Conservation (phyloP, 108 stramenopile genomes). For the Skeletonema menzelii region DNA sequence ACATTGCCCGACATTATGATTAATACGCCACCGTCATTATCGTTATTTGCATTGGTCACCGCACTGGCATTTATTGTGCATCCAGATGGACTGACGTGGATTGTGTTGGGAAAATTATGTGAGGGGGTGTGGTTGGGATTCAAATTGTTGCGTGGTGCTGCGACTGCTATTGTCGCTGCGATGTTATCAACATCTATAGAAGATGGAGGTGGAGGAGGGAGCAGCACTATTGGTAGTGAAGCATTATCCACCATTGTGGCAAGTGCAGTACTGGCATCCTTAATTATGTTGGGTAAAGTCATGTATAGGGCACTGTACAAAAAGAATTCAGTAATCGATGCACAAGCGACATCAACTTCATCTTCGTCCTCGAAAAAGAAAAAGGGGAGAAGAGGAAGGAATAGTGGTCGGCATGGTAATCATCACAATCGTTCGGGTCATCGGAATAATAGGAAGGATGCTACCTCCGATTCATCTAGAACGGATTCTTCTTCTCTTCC, state of each 20-base stretch:
- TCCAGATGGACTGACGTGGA: slow-evolving; percentile 76
- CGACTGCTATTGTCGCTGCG: slow-evolving; percentile 20
- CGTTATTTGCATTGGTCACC: slow-evolving; percentile 54
- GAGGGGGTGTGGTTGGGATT: slow-evolving; percentile 1
- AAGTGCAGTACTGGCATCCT: not conserved
- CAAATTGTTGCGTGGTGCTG: not conserved
- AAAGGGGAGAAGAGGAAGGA: slow-evolving; percentile 50
- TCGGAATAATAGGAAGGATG: slow-evolving; percentile 60
- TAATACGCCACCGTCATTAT: slow-evolving; percentile 53
- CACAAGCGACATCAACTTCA: not conserved
- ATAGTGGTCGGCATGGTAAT: slow-evolving; percentile 44
- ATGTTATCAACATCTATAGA: not conserved
- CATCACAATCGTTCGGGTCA: slow-evolving; percentile 16
- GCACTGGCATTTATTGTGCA: slow-evolving; percentile 64
- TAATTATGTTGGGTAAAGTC: not conserved
- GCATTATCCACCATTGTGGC: not conserved
- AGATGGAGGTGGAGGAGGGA: not conserved
- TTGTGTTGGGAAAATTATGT: slow-evolving; percentile 55
- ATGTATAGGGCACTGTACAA: not conserved
- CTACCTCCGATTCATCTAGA: slow-evolving; percentile 34
- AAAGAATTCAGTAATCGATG: not conserved
- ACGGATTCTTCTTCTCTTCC: not conserved
- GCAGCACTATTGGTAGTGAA: not conserved
- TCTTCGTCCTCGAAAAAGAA: slow-evolving; percentile 29
- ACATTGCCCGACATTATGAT: not conserved